Base-by-base conservation (phyloP, 495 filamentous ascomycete species). In the Neurospora sp. region DNA sequence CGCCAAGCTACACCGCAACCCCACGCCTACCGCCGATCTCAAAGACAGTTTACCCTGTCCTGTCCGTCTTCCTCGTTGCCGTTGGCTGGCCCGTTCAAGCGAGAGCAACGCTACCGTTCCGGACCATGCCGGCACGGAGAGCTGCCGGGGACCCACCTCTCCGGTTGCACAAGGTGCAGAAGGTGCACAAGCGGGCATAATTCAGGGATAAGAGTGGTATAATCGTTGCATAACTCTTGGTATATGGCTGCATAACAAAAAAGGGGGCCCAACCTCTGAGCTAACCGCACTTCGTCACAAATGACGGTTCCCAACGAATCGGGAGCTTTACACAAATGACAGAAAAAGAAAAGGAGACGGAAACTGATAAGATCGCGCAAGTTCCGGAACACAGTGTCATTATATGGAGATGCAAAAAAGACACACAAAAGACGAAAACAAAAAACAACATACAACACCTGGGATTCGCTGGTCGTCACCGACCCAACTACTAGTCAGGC, bases 401-500 rank as follows among this genome's bases (percentile, higher is more conserved):
- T 5, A 35, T 35, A 35, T 35, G 31, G 4, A 35, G 31, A 35
- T 35, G 31, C 35, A 35, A 35, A 35, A 35, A 35, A 35, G 4
- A 35, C 4, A 35, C 31, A 35, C 31, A 27, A 27, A 27, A 35
- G 31, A 35, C 31, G 8, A 22, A 0, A 27, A 22, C 12, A 53
- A 0, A 72, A 70, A 69, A 73, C 70, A 73, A 76, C 71, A 76
- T 77, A 74, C 76, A 77, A 76, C 76, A 73, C 76, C 76, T 44
- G 74, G 76, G 70, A 77, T 76, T 76, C 76, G 69, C 76, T 75
- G 70, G 71, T 85, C 79, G 81, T 84, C 84, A 84, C 81, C 84
- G 78, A 85, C 82, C 80, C 79, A 81, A 85, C 80, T 83, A 83
- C 84, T 84, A 77, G 76, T 83, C 79, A 14, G 48, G 48, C 53